Percentiles rank a stretch among this genome's conserved stretches.
These are phyloP conservation scores for Microglena sp. DNA, from an alignment of 139 green algal species.

Conservation along the genomic window DNA sequence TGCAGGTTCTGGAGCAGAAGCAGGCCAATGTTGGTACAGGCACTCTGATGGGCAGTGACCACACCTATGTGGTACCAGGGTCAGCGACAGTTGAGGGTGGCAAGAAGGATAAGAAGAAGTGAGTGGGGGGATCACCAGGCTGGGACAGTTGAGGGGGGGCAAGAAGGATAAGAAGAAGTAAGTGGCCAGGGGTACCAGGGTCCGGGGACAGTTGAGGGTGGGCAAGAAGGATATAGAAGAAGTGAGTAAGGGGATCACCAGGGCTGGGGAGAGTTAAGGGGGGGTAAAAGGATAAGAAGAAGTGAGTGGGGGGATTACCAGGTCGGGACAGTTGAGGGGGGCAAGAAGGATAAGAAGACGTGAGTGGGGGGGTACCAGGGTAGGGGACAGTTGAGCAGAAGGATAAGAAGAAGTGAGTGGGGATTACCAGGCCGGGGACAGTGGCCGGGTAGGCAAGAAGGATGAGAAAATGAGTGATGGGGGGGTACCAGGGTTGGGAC, in stretches of 20 bases:
- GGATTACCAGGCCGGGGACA: too few relatives aligned
- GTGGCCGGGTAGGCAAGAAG: too few relatives aligned
- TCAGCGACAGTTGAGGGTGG: constrained; percentile 7
- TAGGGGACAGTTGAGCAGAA: too few relatives aligned
- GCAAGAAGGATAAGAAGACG: too few relatives aligned
- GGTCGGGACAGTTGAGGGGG: too few relatives aligned
- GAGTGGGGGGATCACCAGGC: too few relatives aligned
- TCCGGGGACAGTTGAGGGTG: constrained; percentile 6
- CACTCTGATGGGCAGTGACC: constrained; percentile 72
- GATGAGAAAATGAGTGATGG: too few relatives aligned
- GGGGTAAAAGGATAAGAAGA: constrained; percentile 10
- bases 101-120: constrained; percentile 27
- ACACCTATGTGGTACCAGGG: constrained; percentile 82
- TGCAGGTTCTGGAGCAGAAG: constrained; percentile 78
- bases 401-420: too few relatives aligned
- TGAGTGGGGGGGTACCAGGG: too few relatives aligned
- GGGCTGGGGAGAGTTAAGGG: too few relatives aligned
- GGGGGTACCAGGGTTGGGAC: too few relatives aligned
- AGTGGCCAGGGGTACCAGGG: constrained; percentile 55
- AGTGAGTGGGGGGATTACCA: too few relatives aligned
- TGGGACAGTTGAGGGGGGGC: not conserved
- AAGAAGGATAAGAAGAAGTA: constrained; percentile 14
- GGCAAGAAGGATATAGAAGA: constrained; percentile 24
- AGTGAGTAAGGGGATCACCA: constrained; percentile 18
- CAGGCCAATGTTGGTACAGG: constrained; percentile 1